Evolutionary conservation across 805 yeast genomes (phyloP).

Genomic region (Wickerhamiella domercqiae): DNA sequence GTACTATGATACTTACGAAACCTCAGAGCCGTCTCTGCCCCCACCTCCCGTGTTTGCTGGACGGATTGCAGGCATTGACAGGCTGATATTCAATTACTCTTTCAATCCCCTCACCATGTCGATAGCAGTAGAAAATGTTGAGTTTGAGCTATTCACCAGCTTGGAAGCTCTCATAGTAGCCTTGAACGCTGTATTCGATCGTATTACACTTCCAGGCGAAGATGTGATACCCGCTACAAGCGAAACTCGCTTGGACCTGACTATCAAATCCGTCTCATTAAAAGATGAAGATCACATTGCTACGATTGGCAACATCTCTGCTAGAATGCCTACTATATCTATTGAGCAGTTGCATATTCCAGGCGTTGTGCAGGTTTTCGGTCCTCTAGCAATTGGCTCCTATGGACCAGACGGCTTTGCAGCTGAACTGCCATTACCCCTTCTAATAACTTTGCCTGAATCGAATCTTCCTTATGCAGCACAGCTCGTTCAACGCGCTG

Average conservation of each 20-base stretch:
- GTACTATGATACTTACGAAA: conserved; percentile 8
- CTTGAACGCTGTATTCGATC: not conserved
- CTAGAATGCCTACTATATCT: not conserved
- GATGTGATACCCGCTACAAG: not conserved
- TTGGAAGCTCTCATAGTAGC: not conserved
- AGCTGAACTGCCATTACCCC: conserved; percentile 2
- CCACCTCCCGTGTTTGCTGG: not conserved
- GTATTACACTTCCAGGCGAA: not conserved
- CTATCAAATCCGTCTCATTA: not conserved
- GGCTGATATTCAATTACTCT: conserved; percentile 3
- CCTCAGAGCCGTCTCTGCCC: not conserved
- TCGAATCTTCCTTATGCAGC: conserved; percentile 1
- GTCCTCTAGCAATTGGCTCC: conserved; percentile 7
- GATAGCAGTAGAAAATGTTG: not conserved
- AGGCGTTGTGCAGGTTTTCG: conserved; percentile 6
- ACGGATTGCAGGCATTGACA: conserved; percentile 7
- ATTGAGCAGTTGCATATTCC: conserved; percentile 5
- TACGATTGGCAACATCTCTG: not conserved
- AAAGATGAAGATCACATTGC: not conserved
- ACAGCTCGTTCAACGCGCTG: not conserved
- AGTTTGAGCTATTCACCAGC: not conserved
- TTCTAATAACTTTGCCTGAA: conserved; percentile 3
- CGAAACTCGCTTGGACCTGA: not conserved
- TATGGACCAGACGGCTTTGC: not conserved
- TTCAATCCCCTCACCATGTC: not conserved